Percentiles rank a stretch among this genome's conserved stretches.
phyloP scores from a whole-genome alignment of 2,329 filamentous ascomycete genomes.

The Colletotrichum tropicale region DNA sequence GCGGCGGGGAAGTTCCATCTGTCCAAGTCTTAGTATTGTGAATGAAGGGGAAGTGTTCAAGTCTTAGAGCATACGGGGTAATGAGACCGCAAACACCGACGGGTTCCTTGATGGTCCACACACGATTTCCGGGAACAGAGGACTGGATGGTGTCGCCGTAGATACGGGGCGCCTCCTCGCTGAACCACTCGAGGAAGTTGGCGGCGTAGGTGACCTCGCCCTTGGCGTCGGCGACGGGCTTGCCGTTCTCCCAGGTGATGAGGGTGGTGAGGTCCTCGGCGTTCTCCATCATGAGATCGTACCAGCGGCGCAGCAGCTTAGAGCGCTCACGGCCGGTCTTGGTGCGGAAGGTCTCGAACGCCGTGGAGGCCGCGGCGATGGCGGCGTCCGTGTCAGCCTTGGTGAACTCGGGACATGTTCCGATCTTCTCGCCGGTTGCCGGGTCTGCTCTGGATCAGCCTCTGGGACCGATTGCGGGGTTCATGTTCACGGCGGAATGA shows the following conservation, averaged over 20 bases:
- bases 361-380: slow-evolving; percentile 81
- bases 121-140: slow-evolving; percentile 72
- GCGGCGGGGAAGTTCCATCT: slow-evolving; percentile 85
- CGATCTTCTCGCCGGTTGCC: slow-evolving; percentile 80
- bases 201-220: slow-evolving; percentile 76
- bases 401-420: slow-evolving; percentile 84
- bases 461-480: not conserved
- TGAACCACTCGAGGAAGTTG: slow-evolving; percentile 82
- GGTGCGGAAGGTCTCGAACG: slow-evolving; percentile 73
- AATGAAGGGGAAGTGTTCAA: not conserved
- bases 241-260: slow-evolving; percentile 91
- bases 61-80: slow-evolving; percentile 59
- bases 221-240: slow-evolving; percentile 77
- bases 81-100: slow-evolving; percentile 84
- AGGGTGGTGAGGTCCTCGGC: slow-evolving; percentile 80
- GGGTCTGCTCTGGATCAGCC: slow-evolving; percentile 63
- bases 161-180: slow-evolving; percentile 74
- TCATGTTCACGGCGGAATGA: not conserved
- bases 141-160: slow-evolving; percentile 80
- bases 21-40: not conserved
- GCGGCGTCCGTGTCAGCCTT: slow-evolving; percentile 78
- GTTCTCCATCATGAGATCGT: slow-evolving; percentile 79
- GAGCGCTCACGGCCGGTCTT: slow-evolving; percentile 77
- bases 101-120: slow-evolving; percentile 81
- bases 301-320: slow-evolving; percentile 79